Base-by-base conservation (phyloP, 2,329 filamentous ascomycete species). In the Epichloe uncinata region DNA sequence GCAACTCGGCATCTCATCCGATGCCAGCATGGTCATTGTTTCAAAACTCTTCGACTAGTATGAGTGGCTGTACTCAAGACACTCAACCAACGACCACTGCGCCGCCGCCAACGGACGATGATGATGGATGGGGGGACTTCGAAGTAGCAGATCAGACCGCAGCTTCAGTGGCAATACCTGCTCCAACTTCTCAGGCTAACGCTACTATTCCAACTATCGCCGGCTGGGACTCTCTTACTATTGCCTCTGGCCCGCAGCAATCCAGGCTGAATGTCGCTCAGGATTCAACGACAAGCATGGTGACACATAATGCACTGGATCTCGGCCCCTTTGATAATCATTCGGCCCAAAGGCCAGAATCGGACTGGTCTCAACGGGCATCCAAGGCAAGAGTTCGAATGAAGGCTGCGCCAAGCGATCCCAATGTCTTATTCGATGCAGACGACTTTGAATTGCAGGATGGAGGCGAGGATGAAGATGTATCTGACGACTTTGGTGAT, bases 81-180 rank as follows among this genome's bases (percentile, higher is more conserved):
- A 12, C 20, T 7, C 50, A 40, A 38, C 47, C 49, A 22, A 15
- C 50, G 4, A 36, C 33, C 15, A 13, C 18, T 7, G 45, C 11
- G 47, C 46, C 36, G 22, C 45, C 22, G 38, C 54, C 33, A 53
- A 16, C 42, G 37, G 77, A 76, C 3, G 75, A 81, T 7, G 79
- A 82, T 49, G 79, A 83, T 58, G 77, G 73, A 30, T 85, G 82
- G 75, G 82, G 82, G 0, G 81, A 84, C 50, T 85, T 85, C 58
- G 81, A 84, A 62, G 72, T 74, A 42, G 78, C 78, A 15, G 65
- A 72, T 37, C 61, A 55, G 34, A 35, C 48, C 2, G 34, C 22
- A 40, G 4, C 34, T 40, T n/a, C 47, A 45, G 8, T 38, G 22
- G 6, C 22, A 26, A 8, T 30, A 38, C 4, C 49, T 26, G 38